Evolutionary conservation across 768 basidiomycete genomes (phyloP).

Genomic region (Daedalea quercina): DNA sequence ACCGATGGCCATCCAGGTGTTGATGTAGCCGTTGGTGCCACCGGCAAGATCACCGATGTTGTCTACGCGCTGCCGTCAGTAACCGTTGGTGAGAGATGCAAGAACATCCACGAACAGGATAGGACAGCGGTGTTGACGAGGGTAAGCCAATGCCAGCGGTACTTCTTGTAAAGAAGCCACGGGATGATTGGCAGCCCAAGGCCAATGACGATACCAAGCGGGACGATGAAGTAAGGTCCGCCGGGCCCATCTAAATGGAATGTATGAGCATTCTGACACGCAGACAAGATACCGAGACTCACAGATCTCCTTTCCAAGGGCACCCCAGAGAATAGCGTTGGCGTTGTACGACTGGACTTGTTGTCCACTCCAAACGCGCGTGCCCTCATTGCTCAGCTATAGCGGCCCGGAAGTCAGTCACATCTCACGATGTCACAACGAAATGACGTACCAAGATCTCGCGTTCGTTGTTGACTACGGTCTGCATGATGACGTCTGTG

Average conservation of each 20-base stretch:
- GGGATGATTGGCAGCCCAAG: conserved; percentile 3
- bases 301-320: conserved; percentile 6
- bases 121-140: conserved; percentile 3
- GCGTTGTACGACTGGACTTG: conserved; percentile 44
- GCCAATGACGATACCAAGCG: conserved; percentile 3
- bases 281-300: not conserved
- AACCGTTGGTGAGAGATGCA: not conserved
- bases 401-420: not conserved
- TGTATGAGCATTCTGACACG: not conserved
- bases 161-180: conserved; percentile 2
- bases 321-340: conserved; percentile 18
- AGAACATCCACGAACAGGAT: not conserved
- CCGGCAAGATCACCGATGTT: conserved; percentile 5
- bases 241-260: not conserved
- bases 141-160: conserved; percentile 1
- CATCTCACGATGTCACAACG: not conserved
- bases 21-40: conserved; percentile 7
- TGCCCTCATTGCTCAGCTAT: conserved; percentile 38
- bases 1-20: conserved; percentile 5
- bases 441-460: conserved; percentile 27
- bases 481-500: conserved; percentile 25
- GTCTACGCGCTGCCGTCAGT: not conserved
- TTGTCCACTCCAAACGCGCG: conserved; percentile 45
- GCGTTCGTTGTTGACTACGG: conserved; percentile 28
- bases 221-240: conserved; percentile 4